Base-by-base conservation (phyloP, 2,329 filamentous ascomycete genomes). In the Lomentospora prolificans region DNA sequence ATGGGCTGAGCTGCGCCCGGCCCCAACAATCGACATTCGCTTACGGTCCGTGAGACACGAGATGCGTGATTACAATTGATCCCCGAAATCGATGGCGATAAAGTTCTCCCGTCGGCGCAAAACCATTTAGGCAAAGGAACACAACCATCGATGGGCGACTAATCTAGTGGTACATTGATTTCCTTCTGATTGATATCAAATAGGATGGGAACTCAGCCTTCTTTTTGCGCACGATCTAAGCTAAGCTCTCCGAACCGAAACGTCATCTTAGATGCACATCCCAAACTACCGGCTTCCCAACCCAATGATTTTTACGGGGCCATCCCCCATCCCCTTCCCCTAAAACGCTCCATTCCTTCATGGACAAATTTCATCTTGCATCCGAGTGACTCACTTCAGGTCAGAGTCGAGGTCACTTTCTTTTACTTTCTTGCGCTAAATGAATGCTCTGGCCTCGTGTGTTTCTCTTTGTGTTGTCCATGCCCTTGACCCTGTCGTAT, bases 351-450 rank as follows among this genome's bases (percentile, higher is more conserved):
- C 44, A 25, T 22, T n/a, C 44, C 17, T 48, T 33, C 17, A 9
- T 48, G 24, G 17, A 48, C 44, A 48, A 33, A 48, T 48, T 48
- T 48, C 19, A 22, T 48, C 44, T 48, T 48, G 44, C 44, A 48
- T 48, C 10, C 12, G 17, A 4, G 41, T 48, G 44, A 48, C 44
- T 48, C 44, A 48, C 44, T 48, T 51, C 12, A 3, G 27, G 46
- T 28, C n/a, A n/a, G n/a, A n/a, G n/a, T n/a, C n/a, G n/a, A n/a
- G n/a, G n/a, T n/a, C n/a, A 50, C 46, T 14, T 50, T 28, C 14
- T 50, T 50, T 17, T 19, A 10, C 24, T 48, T 10, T 48, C 17
- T 48, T 48, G 17, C 44, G 22, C 17, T 22, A 48, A 17, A 22
- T 10, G 44, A 1, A 17, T 19, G 36, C n/a, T 17, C 10, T 41